Conservation (phyloP, 169 alveolate genomes). For the Plasmodium yoelii region DNA sequence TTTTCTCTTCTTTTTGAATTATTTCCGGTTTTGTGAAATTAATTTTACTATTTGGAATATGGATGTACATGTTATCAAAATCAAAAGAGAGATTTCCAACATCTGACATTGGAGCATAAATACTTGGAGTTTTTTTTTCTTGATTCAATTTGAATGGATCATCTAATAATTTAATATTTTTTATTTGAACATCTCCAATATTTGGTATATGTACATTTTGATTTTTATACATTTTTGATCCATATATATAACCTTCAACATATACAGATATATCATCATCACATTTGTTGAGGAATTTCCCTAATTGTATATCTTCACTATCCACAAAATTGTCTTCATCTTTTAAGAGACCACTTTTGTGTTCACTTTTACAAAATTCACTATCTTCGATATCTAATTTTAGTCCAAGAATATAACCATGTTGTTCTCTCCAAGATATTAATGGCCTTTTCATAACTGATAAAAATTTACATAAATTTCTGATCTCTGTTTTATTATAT, state of each 20-base stretch:
- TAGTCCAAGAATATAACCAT: slow-evolving; percentile 96
- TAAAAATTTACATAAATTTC: slow-evolving; percentile 95
- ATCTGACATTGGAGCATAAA: slow-evolving; percentile 98
- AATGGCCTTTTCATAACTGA: slow-evolving; percentile 93
- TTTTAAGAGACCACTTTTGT: neutral
- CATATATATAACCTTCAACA: slow-evolving; percentile 96
- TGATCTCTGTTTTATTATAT: slow-evolving; percentile 94
- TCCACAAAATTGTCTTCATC: neutral
- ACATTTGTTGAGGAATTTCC: slow-evolving; percentile 29
- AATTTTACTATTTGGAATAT: slow-evolving; percentile 95
- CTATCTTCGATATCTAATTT: slow-evolving; percentile 90
- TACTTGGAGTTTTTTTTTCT: slow-evolving; percentile 76
- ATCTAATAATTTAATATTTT: slow-evolving; percentile 82
- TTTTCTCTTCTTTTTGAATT: neutral
- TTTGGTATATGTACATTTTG: slow-evolving; percentile 93
- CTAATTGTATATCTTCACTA: slow-evolving; percentile 42
- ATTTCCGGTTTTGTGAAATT: slow-evolving; percentile 88
- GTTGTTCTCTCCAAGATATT: slow-evolving; percentile 96
- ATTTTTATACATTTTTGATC: slow-evolving; percentile 92
- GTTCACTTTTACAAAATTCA: slow-evolving; percentile 15
- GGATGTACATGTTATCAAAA: slow-evolving; percentile 97
- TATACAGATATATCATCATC: slow-evolving; percentile 85
- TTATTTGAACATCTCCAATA: slow-evolving; percentile 90
- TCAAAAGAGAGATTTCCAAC: slow-evolving; percentile 96
- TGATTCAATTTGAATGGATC: slow-evolving; percentile 92